phyloP scores from a whole-genome alignment of 2,329 filamentous ascomycete species.

The Aspergillus luchuensis region DNA sequence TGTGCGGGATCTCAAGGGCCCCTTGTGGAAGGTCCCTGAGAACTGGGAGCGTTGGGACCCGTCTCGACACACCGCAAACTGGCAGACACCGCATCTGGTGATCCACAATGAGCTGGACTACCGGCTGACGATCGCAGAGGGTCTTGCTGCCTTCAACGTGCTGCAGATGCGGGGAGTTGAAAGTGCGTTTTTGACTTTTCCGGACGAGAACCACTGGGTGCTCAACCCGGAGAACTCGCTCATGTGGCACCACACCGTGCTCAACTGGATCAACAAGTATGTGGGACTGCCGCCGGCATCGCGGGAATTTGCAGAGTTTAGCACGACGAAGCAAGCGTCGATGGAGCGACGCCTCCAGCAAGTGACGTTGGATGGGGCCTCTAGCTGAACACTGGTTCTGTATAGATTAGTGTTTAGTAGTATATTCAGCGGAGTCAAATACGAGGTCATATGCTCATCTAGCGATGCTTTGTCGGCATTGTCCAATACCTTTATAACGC shows the following conservation, averaged over 20 bases:
- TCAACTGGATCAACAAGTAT: constrained; percentile 71
- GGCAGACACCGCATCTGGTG: constrained; percentile 84
- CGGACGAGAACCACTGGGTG: constrained; percentile 81
- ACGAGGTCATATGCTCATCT: not conserved
- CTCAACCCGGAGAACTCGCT: constrained; percentile 88
- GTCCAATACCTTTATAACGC: no score
- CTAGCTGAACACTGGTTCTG: no score
- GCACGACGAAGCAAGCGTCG: constrained; percentile 2
- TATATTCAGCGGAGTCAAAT: no score
- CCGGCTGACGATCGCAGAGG: constrained; percentile 80
- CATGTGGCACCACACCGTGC: constrained; percentile 83
- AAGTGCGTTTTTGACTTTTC: constrained; percentile 78
- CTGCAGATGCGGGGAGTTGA: constrained; percentile 74
- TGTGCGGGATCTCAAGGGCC: constrained; percentile 54
- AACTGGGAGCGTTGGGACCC: constrained; percentile 63
- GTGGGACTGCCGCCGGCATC: constrained; percentile 54
- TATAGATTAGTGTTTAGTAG: no score
- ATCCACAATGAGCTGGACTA: constrained; percentile 93
- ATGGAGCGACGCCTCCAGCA: constrained; percentile 22
- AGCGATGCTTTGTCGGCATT: no score
- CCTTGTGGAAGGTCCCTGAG: constrained; percentile 53
- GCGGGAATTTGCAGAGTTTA: constrained; percentile 29
- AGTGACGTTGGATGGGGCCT: constrained; percentile 15
- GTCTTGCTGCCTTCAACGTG: constrained; percentile 81
- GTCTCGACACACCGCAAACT: constrained; percentile 61